Evolutionary conservation across 371 early-diverging fungal genomes (phyloP).

Genomic region (Lichtheimia corymbifera): DNA sequence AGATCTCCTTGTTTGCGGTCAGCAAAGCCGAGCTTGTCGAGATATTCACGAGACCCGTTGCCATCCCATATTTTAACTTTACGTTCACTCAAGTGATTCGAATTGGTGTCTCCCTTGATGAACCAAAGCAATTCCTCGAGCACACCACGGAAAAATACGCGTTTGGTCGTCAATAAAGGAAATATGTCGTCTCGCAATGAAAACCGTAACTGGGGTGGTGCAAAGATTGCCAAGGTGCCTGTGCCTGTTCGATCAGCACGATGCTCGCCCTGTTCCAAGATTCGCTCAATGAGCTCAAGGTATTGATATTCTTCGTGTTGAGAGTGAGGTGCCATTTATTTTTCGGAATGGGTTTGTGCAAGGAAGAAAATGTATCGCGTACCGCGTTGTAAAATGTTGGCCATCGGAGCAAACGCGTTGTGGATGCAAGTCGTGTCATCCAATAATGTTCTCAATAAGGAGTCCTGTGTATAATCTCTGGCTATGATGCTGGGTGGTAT

Average conservation of each 20-base stretch:
- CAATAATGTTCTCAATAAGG: too few species aligned
- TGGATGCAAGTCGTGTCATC: too few species aligned
- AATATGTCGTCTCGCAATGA: slow-evolving; percentile 77
- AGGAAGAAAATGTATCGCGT: not conserved
- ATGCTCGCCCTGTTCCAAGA: slow-evolving; percentile 78
- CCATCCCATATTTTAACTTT: slow-evolving; percentile 98
- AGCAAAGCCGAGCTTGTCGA: slow-evolving; percentile 84
- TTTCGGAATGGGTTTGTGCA: not conserved
- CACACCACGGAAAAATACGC: slow-evolving; percentile 90
- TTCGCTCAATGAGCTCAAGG: slow-evolving; percentile 78
- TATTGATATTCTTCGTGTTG: slow-evolving; percentile 90
- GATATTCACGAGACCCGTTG: slow-evolving; percentile 92
- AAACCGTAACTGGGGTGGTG: slow-evolving; percentile 92
- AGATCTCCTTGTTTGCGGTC: slow-evolving; percentile 92
- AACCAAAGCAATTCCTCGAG: slow-evolving; percentile 99
- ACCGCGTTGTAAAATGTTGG: too few species aligned
- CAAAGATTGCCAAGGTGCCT: slow-evolving; percentile 94
- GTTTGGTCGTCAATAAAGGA: slow-evolving; percentile 98
- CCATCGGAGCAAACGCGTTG: too few species aligned
- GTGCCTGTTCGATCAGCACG: slow-evolving; percentile 97
- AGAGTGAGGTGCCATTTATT: too few species aligned
- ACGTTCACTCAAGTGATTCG: slow-evolving; percentile 77
- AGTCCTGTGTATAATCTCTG: too few species aligned
- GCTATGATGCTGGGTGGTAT: too few species aligned
- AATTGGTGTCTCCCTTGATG: slow-evolving; percentile 92